Evolutionary conservation across 2,329 filamentous ascomycete genomes (phyloP).

Genomic region (Peltaster fructicola): DNA sequence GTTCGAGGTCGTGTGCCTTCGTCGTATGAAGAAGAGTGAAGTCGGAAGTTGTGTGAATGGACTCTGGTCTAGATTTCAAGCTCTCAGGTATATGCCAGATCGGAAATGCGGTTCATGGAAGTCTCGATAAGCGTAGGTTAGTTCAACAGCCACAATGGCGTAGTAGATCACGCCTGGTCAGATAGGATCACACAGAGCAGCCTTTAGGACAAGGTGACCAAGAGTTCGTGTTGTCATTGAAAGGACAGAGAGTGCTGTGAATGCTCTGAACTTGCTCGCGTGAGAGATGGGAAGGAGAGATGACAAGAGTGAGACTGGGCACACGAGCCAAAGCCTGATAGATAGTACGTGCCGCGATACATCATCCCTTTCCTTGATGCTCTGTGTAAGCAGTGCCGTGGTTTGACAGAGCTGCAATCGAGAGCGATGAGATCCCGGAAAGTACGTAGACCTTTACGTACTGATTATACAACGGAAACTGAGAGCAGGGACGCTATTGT

Average conservation of each 20-base stretch:
- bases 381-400: no score
- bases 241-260: constrained; percentile 3
- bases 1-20: constrained; percentile 5
- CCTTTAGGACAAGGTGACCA: constrained; percentile 18
- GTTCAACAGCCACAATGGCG: constrained; percentile 2
- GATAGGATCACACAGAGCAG: constrained; percentile 14
- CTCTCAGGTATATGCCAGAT: constrained; percentile 6
- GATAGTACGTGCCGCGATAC: no score
- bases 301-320: no score
- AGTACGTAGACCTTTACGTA: no score
- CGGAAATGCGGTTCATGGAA: constrained; percentile 1
- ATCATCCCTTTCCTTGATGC: no score
- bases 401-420: no score
- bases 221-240: constrained; percentile 20
- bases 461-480: no score
- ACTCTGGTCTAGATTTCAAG: constrained; percentile 3
- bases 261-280: not conserved
- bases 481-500: no score
- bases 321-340: no score
- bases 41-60: constrained; percentile 6
- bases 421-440: no score
- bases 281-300: constrained; percentile 1
- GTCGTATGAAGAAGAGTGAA: constrained; percentile 6
- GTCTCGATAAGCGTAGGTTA: constrained; percentile 1
- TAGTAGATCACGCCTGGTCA: constrained; percentile 8